Conservation (phyloP, 306 rosid genomes). For the Fagus sylvatica region DNA sequence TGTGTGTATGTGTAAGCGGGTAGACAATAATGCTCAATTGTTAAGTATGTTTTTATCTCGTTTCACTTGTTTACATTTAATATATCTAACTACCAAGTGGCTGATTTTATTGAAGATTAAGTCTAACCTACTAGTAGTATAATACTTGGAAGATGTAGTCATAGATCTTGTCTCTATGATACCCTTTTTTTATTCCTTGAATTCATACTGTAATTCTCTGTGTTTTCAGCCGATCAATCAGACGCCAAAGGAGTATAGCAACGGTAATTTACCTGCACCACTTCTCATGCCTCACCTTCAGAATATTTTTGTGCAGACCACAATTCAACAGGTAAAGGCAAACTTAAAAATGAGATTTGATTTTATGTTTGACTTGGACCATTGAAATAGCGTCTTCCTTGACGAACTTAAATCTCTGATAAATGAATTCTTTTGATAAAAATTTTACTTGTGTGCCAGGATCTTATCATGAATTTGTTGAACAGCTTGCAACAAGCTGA, state of each 20-base stretch:
- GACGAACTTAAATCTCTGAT: conserved; percentile 9
- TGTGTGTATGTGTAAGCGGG: background rate
- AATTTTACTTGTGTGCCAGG: conserved; percentile 55
- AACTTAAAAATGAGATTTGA: conserved; percentile 19
- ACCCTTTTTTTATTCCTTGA: conserved; percentile 18
- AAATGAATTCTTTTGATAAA: conserved; percentile 25
- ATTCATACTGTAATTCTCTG: conserved; percentile 24
- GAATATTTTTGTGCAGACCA: conserved; percentile 85
- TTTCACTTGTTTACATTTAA: background rate
- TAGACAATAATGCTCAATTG: background rate
- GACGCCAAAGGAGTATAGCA: conserved; percentile 61
- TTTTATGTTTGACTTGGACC: conserved; percentile 16
- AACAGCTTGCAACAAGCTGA: conserved; percentile 75
- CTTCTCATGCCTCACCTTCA: conserved; percentile 83
- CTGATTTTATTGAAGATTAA: no score
- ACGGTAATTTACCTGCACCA: conserved; percentile 58
- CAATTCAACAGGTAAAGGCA: conserved; percentile 85
- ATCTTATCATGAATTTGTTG: conserved; percentile 72
- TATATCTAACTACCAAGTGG: background rate
- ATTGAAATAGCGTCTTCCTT: conserved; percentile 17
- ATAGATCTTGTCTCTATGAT: background rate
- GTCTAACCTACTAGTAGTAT: no score
- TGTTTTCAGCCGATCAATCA: conserved; percentile 56
- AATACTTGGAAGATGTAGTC: background rate
- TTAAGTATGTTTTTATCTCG: background rate